Conservation (phyloP, 257 asterid species). For the Leptodermis oblonga region DNA sequence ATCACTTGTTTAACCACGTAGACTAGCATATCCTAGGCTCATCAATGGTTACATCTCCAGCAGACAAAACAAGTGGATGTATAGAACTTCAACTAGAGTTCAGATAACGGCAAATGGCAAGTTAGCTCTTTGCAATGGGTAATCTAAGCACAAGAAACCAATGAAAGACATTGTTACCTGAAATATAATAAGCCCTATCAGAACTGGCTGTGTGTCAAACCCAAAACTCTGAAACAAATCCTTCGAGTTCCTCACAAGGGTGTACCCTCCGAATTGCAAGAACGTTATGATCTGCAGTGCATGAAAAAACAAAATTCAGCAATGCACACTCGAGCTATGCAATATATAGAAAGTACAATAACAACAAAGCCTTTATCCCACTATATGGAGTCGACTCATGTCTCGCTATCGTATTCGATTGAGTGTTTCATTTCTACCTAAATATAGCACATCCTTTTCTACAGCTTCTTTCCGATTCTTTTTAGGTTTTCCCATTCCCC, state of each 20-base stretch:
- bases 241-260: slow-evolving; percentile 89
- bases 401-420: too few species aligned
- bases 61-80: not conserved
- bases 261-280: slow-evolving; percentile 94
- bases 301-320: not conserved
- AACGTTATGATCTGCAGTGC: slow-evolving; percentile 72
- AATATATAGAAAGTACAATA: not conserved
- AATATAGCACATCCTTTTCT: too few species aligned
- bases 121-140: not conserved
- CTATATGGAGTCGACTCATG: too few species aligned
- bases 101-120: too few species aligned
- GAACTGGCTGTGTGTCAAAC: slow-evolving; percentile 95
- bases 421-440: too few species aligned
- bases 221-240: slow-evolving; percentile 96
- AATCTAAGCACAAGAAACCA: not conserved
- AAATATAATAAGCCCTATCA: slow-evolving; percentile 91
- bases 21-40: not conserved
- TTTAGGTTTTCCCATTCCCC: too few species aligned
- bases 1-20: not conserved
- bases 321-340: not conserved
- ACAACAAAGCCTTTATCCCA: too few species aligned
- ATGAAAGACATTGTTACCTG: slow-evolving; percentile 47
- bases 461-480: too few species aligned
- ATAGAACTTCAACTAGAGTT: not conserved
- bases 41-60: not conserved